Base-by-base conservation (phyloP, 2,329 filamentous ascomycete species). In the Xylariales sp. region DNA sequence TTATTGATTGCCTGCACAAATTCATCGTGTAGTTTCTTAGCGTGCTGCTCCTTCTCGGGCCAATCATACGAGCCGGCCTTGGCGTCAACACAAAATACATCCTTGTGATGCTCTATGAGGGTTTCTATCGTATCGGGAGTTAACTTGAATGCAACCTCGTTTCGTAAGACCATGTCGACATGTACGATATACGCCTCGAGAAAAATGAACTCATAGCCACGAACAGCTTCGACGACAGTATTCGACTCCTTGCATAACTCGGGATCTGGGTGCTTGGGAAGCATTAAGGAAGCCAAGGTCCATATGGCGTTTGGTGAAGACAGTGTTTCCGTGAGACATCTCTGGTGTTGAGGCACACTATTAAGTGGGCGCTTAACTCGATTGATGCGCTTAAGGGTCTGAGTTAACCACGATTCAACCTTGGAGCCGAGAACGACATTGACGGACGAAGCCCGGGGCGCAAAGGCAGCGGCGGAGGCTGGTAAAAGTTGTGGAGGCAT, bases 161-260 rank as follows among this genome's bases (percentile, higher is more conserved):
- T 96, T 81, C 94, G 92, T 76, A 97, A 89, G 68, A 99, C 95
- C 94, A 98, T 97, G 84, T 99, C 96, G 81, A 99, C 94, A 81
- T 98, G 95, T 69, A 99, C 96, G 75, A 98, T 95, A 80, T 99
- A 99, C 60, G 96, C 96, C 83, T 98, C 94, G 75, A 98, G 85
- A 80, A 97, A 93, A 77, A 97, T 85, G 78, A 97, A 88, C 84
- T 97, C 92, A 82, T 95, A 96, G 87, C 97, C 97, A 87, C 92
- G 93, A 71, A 97, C 84, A 71, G 92, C 93, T 82, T 97, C 94
- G 73, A 95, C 86, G 72, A 97, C 85, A 53, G 92, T 92, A 78
- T 97, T 93, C 59, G 89, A 83, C 78, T 97, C 93, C 81, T 90
- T 90, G 80, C 89, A 89, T 78, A 97, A 86, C 75, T 97, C 93